Conservation (phyloP, 805 yeast species). For the Metschnikowia noctiluminum region DNA sequence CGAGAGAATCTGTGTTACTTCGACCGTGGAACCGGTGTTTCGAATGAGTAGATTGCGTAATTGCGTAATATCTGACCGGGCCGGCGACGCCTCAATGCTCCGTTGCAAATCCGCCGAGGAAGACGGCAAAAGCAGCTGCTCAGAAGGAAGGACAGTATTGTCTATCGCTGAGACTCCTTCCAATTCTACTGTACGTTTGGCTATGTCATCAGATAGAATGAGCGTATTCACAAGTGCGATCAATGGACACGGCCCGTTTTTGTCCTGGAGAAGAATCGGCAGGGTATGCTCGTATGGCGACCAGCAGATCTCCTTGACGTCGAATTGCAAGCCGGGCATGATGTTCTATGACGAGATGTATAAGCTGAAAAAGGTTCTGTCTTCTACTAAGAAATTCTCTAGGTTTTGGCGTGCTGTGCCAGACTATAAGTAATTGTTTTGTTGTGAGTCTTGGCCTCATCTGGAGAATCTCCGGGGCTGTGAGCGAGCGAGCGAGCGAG, state of each 20-base stretch:
- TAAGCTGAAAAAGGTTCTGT: too few species aligned
- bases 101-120: not conserved
- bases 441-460: not conserved
- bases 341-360: not conserved
- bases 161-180: not conserved
- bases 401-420: not conserved
- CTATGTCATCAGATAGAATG: slow-evolving; percentile 44
- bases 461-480: not conserved
- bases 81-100: not conserved
- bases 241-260: slow-evolving; percentile 86
- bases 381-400: not conserved
- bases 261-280: slow-evolving; percentile 69
- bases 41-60: slow-evolving; percentile 9
- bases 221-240: slow-evolving; percentile 74
- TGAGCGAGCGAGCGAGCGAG: not conserved
- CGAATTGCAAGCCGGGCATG: slow-evolving; percentile 8
- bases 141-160: not conserved
- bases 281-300: slow-evolving; percentile 37
- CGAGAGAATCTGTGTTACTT: slow-evolving; percentile 41
- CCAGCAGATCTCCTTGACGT: slow-evolving; percentile 30
- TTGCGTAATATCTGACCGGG: slow-evolving; percentile 1
- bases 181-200: slow-evolving; percentile 1
- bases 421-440: not conserved
- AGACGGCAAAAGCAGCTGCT: not conserved
- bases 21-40: slow-evolving; percentile 8